These are phyloP conservation scores for Cyclospora cayetanensis DNA, from an alignment of 169 alveolate genomes.

Conservation along the genomic window DNA sequence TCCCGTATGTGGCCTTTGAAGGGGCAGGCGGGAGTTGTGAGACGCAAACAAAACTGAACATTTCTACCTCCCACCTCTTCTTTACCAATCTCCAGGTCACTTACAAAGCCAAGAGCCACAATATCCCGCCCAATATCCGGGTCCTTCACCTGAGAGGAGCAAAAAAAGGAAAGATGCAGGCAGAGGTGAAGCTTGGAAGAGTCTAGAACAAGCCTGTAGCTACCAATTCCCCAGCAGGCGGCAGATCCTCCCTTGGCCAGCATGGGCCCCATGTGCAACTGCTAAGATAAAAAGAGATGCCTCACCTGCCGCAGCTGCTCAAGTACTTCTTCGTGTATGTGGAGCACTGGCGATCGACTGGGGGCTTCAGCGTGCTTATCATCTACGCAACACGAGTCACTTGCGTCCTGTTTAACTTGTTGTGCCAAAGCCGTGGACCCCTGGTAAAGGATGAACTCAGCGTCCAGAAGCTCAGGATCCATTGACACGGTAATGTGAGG, in stretches of 20 bases:
- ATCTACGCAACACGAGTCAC: background rate
- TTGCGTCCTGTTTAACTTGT: background rate
- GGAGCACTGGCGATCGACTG: background rate
- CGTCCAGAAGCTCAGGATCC: slow-evolving; percentile 59
- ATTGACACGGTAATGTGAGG: too few relatives aligned
- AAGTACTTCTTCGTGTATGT: slow-evolving; percentile 40
- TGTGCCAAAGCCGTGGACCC: background rate
- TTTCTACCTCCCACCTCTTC: slow-evolving; percentile 67
- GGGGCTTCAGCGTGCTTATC: background rate
- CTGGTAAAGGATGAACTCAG: background rate
- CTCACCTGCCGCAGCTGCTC: slow-evolving; percentile 44
- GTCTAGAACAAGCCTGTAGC: background rate
- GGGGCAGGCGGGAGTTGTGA: slow-evolving; percentile 89
- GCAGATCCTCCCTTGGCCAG: too few relatives aligned
- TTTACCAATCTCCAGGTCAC: slow-evolving; percentile 75
- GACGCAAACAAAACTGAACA: slow-evolving; percentile 79
- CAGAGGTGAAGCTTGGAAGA: too few relatives aligned
- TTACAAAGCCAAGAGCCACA: slow-evolving; percentile 82
- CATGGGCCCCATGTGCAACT: too few relatives aligned
- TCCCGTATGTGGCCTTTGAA: slow-evolving; percentile 79
- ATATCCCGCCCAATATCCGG: slow-evolving; percentile 86
- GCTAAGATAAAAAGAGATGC: background rate
- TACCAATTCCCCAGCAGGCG: too few relatives aligned
- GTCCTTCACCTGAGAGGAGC: slow-evolving; percentile 76
- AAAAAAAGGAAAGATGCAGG: background rate